Conservation (phyloP, 106 monocot genomes). For the Apostasia ramifera region DNA sequence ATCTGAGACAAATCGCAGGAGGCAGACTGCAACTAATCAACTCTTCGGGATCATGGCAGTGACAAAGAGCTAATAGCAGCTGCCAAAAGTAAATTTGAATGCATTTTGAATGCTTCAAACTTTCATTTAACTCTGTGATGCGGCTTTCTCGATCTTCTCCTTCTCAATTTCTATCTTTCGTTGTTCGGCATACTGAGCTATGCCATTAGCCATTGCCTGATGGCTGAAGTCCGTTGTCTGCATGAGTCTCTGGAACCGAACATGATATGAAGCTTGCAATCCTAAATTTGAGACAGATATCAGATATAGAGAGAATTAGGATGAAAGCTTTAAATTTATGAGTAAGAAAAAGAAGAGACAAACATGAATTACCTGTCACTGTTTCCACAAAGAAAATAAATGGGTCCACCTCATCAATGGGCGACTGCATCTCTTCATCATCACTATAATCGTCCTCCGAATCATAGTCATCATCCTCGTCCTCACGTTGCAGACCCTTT, state of each 20-base stretch:
- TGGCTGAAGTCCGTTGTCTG: conserved; percentile 70
- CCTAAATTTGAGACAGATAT: conserved; percentile 17
- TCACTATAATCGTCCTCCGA: conserved; percentile 78
- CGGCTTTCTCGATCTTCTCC: conserved; percentile 71
- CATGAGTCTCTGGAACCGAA: conserved; percentile 73
- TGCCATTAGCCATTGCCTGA: conserved; percentile 71
- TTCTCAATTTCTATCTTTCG: conserved; percentile 74
- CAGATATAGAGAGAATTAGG: too few relatives aligned
- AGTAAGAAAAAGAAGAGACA: background rate
- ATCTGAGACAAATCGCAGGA: too few relatives aligned
- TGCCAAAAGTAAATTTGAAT: too few relatives aligned
- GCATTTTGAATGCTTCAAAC: too few relatives aligned
- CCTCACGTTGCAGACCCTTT: conserved; percentile 53
- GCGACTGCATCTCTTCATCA: conserved; percentile 80
- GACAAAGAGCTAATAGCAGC: too few relatives aligned
- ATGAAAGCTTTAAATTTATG: background rate
- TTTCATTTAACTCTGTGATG: conserved; percentile 11
- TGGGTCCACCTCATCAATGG: conserved; percentile 86
- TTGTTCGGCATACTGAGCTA: conserved; percentile 71
- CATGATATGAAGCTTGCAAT: conserved; percentile 68
- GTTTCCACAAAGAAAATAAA: conserved; percentile 90
- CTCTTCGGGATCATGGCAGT: too few relatives aligned
- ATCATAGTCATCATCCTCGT: conserved; percentile 64
- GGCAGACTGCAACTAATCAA: too few relatives aligned
- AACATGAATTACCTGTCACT: conserved; percentile 44